phyloP scores from a whole-genome alignment of 352 stramenopile species.

The Phytophthora gonapodyides region DNA sequence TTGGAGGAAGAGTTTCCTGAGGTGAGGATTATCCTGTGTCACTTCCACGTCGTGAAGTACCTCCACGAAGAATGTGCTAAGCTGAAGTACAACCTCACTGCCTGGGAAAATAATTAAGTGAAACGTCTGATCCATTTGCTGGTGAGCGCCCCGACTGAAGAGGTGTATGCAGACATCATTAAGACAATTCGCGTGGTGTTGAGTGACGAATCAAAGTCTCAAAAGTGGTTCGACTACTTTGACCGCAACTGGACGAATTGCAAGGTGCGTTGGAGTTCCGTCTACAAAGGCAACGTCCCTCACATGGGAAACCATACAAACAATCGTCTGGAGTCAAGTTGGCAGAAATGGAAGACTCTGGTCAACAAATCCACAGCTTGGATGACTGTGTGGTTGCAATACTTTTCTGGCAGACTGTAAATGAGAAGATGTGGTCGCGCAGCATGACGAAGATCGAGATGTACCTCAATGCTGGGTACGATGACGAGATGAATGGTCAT shows the following conservation, averaged over 20 bases:
- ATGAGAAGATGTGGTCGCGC: neutral
- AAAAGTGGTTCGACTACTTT: neutral
- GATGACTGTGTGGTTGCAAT: constrained; percentile 6
- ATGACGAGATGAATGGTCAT: constrained; percentile 6
- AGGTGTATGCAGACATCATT: neutral
- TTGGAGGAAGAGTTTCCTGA: constrained; percentile 7
- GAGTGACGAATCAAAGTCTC: neutral
- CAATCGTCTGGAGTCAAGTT: constrained; percentile 1
- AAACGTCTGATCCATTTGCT: constrained; percentile 1
- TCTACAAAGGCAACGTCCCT: constrained; percentile 11
- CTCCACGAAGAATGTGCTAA: neutral
- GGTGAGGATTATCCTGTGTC: constrained; percentile 11
- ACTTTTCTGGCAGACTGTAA: constrained; percentile 1
- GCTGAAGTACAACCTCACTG: neutral
- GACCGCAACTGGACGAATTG: neutral
- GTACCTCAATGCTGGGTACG: neutral
- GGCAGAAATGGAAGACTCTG: constrained; percentile 4
- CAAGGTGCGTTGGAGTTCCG: constrained; percentile 5
- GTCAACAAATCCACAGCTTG: neutral
- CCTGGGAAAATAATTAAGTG: constrained; percentile 6
- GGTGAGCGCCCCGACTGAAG: constrained; percentile 3
- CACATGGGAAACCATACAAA: constrained; percentile 22
- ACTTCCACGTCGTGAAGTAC: constrained; percentile 16
- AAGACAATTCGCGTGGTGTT: constrained; percentile 8
- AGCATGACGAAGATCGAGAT: neutral